Conservation (phyloP, 192 early-diverging fungal genomes). For the Coemansia sp. region DNA sequence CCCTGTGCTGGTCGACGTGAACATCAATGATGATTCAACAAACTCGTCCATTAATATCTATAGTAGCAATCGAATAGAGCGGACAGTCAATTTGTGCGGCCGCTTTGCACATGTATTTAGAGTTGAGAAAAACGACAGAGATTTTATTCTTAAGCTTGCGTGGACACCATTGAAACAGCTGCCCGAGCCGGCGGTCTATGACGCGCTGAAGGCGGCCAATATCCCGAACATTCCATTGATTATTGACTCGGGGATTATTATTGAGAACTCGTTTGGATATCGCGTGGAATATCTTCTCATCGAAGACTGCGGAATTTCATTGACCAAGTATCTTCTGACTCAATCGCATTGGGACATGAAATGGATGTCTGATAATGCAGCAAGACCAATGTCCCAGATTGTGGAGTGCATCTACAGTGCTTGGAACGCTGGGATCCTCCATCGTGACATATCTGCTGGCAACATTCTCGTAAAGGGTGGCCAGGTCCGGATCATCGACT, state of each 20-base stretch:
- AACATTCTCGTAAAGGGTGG: neutral
- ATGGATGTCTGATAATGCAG: neutral
- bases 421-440: conserved; percentile 4
- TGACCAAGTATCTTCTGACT: neutral
- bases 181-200: conserved; percentile 4
- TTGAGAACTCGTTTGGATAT: neutral
- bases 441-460: conserved; percentile 1
- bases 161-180: conserved; percentile 1
- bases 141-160: neutral
- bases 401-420: neutral
- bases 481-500: neutral
- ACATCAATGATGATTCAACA: too few species aligned
- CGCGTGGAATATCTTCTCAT: conserved; percentile 11
- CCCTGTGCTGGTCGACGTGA: too few species aligned
- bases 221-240: neutral
- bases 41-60: too few species aligned
- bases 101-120: neutral
- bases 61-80: too few species aligned
- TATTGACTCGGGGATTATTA: neutral
- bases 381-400: neutral
- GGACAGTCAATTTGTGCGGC: neutral
- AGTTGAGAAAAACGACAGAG: neutral
- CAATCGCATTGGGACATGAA: neutral
- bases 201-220: neutral
- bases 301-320: neutral